Percentiles rank a stretch among this genome's conserved stretches.
Evolutionary conservation across 1,284 basidiomycete species (phyloP).

Genomic region (Cutaneotrichosporon dermatis): DNA sequence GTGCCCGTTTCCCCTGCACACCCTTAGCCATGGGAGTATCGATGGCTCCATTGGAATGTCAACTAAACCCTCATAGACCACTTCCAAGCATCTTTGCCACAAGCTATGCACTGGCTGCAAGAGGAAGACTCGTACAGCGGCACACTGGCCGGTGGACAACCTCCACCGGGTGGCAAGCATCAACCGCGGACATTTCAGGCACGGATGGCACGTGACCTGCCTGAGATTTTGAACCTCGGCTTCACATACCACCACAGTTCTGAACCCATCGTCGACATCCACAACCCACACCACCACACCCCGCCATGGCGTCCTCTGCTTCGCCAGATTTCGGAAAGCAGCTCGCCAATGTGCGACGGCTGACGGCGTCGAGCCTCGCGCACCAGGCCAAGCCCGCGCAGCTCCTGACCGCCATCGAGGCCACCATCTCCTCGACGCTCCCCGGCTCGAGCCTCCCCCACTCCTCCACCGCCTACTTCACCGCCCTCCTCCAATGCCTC

Average conservation of each 20-base stretch:
- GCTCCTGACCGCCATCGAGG: slow-evolving; percentile 82
- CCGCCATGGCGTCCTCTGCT: slow-evolving; percentile 18
- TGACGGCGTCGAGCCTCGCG: slow-evolving; percentile 70
- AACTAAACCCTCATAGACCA: no score
- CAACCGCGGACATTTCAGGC: background rate
- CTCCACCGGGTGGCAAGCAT: background rate
- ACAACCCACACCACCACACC: background rate
- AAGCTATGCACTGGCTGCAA: no score
- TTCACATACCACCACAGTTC: background rate
- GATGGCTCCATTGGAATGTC: no score
- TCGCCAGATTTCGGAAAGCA: slow-evolving; percentile 46
- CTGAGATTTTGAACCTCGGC: slow-evolving; percentile 9
- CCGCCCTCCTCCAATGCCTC: slow-evolving; percentile 61
- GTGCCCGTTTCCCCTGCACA: no score
- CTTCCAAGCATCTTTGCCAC: no score
- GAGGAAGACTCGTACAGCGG: no score
- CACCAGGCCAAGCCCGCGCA: slow-evolving; percentile 90
- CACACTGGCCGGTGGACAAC: background rate
- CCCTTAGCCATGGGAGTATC: no score
- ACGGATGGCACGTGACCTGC: background rate
- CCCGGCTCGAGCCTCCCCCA: slow-evolving; percentile 60
- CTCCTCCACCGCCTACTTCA: slow-evolving; percentile 81
- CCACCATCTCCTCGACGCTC: slow-evolving; percentile 58
- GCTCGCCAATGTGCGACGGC: slow-evolving; percentile 81
- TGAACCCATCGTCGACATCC: background rate